Conservation (phyloP, 345 rosid genomes). For the Trapa incisa region DNA sequence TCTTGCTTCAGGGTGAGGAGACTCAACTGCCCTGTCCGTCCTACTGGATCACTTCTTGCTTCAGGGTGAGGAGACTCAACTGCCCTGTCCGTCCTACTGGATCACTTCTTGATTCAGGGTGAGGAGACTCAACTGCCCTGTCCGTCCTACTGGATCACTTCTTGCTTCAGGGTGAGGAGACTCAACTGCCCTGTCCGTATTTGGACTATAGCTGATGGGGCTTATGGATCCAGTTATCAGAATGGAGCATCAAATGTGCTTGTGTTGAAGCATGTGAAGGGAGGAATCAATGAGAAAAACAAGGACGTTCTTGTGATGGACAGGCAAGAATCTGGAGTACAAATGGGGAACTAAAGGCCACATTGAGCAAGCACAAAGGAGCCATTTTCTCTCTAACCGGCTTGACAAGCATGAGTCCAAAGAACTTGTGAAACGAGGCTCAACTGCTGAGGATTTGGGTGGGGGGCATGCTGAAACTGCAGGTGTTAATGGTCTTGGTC, state of each 20-base stretch:
- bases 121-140: no score
- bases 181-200: conserved; percentile 96
- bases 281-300: conserved; percentile 91
- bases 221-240: conserved; percentile 33
- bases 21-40: no score
- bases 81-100: no score
- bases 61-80: no score
- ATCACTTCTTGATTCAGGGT: no score
- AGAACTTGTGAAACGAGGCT: conserved; percentile 83
- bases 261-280: conserved; percentile 89
- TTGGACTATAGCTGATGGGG: conserved; percentile 72
- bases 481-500: conserved; percentile 79
- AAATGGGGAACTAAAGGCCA: conserved; percentile 70
- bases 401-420: conserved; percentile 88
- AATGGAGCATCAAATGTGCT: conserved; percentile 43
- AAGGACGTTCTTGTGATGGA: conserved; percentile 95
- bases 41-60: no score
- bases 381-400: conserved; percentile 86
- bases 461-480: conserved; percentile 90
- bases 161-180: conserved; percentile 99
- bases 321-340: conserved; percentile 90
- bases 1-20: conserved; percentile 99
- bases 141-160: no score
- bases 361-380: conserved; percentile 88
- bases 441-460: conserved; percentile 94